These are phyloP conservation scores for Tricholomella constricta DNA, from an alignment of 768 basidiomycete genomes.

Conservation along the genomic window DNA sequence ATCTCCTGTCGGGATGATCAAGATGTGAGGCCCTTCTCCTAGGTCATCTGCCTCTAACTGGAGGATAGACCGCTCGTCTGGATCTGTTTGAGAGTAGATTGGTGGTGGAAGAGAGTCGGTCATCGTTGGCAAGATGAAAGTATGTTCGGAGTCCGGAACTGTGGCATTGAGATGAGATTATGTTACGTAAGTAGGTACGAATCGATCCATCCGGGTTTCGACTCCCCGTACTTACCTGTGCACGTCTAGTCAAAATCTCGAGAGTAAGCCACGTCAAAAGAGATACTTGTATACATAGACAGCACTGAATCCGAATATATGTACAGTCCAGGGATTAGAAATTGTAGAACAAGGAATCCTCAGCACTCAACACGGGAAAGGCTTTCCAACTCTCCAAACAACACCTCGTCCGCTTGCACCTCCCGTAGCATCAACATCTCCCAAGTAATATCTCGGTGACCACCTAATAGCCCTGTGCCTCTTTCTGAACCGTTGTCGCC, in stretches of 20 bases:
- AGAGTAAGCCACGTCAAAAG: neutral
- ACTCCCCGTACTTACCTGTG: too few species aligned
- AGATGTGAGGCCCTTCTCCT: conserved; percentile 56
- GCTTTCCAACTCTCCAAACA: conserved; percentile 82
- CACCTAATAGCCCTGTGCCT: conserved; percentile 75
- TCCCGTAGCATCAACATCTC: conserved; percentile 72
- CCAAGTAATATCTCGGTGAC: conserved; percentile 71
- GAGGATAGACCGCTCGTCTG: conserved; percentile 20
- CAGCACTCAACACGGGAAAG: conserved; percentile 70
- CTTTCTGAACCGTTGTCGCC: conserved; percentile 66
- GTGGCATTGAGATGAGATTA: too few species aligned
- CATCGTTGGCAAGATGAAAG: conserved; percentile 23
- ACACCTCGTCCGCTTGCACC: conserved; percentile 57
- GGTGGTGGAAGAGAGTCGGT: conserved; percentile 57
- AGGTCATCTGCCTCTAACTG: conserved; percentile 20
- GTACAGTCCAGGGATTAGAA: conserved; percentile 13
- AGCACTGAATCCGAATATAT: conserved; percentile 5
- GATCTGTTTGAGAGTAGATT: conserved; percentile 57
- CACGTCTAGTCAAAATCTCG: neutral
- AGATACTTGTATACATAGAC: conserved; percentile 7
- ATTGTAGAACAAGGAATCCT: conserved; percentile 29
- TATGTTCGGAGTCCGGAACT: neutral
- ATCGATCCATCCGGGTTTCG: too few species aligned
- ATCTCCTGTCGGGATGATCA: conserved; percentile 72
- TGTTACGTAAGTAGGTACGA: too few species aligned